Evolutionary conservation across 2,329 filamentous ascomycete species (phyloP).

Genomic region (Zelopaecilomyces penicillatus): DNA sequence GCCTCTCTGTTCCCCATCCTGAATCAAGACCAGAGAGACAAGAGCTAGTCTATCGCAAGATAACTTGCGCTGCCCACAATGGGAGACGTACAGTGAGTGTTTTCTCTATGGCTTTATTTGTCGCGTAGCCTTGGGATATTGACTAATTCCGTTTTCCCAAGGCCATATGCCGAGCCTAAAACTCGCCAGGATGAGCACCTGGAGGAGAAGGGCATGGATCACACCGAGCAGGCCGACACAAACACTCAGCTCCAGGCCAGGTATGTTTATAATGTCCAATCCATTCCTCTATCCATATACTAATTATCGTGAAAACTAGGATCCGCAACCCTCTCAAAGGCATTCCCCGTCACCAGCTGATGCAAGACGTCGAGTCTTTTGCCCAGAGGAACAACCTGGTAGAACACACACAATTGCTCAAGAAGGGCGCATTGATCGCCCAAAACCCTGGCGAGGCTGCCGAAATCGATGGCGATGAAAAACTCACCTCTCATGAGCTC

Average conservation of each 20-base stretch:
- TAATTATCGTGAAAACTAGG: conserved; percentile 15
- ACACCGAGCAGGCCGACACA: conserved; percentile 27
- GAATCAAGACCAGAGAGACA: too few species aligned
- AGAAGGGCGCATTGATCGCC: conserved; percentile 48
- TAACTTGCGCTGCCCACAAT: conserved; percentile 1
- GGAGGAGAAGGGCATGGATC: conserved; percentile 20
- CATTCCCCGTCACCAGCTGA: conserved; percentile 43
- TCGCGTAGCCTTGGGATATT: neutral
- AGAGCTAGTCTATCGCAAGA: neutral
- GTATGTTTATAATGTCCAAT: conserved; percentile 19
- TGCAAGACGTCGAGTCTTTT: conserved; percentile 51
- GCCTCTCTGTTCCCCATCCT: too few species aligned
- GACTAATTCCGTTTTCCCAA: conserved; percentile 5
- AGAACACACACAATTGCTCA: conserved; percentile 48
- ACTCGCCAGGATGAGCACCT: conserved; percentile 10
- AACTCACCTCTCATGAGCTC: conserved; percentile 49
- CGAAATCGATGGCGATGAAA: conserved; percentile 43
- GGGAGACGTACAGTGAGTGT: conserved; percentile 7
- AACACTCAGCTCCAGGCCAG: conserved; percentile 34
- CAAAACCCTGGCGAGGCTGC: conserved; percentile 49
- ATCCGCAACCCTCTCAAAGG: conserved; percentile 40
- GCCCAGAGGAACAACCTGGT: conserved; percentile 50
- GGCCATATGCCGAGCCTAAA: conserved; percentile 10
- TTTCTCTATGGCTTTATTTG: too few species aligned
- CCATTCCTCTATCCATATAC: neutral